These are phyloP conservation scores for Sergeia podlipaevii DNA, from an alignment of 208 protist species.

Conservation along the genomic window DNA sequence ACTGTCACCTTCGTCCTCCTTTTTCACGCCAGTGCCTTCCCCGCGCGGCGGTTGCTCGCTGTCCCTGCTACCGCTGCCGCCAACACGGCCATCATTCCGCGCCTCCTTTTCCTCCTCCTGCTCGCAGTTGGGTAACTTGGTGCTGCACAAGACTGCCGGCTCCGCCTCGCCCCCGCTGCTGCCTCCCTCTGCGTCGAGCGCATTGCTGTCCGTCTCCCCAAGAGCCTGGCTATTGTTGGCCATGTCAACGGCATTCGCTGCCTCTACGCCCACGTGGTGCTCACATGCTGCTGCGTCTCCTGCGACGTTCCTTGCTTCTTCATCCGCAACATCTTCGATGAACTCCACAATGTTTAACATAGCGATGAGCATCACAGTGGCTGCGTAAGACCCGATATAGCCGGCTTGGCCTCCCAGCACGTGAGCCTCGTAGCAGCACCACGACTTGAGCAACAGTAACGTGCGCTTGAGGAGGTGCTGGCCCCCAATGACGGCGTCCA, in stretches of 20 bases:
- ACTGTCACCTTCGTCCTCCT: too few species aligned
- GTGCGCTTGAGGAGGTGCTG: conserved; percentile 89
- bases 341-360: conserved; percentile 89
- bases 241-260: conserved; percentile 9
- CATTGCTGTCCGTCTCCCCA: too few species aligned
- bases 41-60: neutral
- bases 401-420: conserved; percentile 87
- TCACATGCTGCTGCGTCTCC: conserved; percentile 1
- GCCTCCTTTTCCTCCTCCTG: neutral
- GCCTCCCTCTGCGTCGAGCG: too few species aligned
- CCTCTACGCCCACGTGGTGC: conserved; percentile 16
- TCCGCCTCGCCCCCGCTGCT: neutral
- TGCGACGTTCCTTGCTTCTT: neutral
- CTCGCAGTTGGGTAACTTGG: neutral
- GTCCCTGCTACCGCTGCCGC: neutral
- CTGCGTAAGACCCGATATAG: conserved; percentile 87
- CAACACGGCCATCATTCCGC: too few species aligned
- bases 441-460: conserved; percentile 88
- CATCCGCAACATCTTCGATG: conserved; percentile 55
- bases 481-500: conserved; percentile 76
- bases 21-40: too few species aligned
- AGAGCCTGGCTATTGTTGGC: conserved; percentile 4
- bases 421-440: conserved; percentile 89
- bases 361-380: conserved; percentile 89
- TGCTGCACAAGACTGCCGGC: neutral